Conservation (phyloP, 1,284 basidiomycete genomes). For the Coniophora puteana region DNA sequence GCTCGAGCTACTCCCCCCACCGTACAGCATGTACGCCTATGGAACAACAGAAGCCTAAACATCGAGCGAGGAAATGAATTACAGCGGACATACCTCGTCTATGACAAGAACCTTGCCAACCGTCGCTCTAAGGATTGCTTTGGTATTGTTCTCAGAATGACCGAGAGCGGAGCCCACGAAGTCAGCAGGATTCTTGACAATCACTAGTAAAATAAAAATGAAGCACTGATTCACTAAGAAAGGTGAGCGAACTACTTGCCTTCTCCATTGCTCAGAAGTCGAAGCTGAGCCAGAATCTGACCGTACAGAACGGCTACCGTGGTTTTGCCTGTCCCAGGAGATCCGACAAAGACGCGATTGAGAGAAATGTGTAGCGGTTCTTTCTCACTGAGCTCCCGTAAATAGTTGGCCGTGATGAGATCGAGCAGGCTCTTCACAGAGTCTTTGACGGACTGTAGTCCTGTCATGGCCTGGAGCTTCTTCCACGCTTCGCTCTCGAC, state of each 20-base stretch:
- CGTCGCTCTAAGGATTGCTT: conserved; percentile 47
- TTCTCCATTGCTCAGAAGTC: conserved; percentile 57
- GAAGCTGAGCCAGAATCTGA: conserved; percentile 48
- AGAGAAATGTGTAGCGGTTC: conserved; percentile 44
- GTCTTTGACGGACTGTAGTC: conserved; percentile 47
- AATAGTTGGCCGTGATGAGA: conserved; percentile 43
- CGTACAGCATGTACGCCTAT: conserved; percentile 66
- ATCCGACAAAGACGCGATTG: conserved; percentile 53
- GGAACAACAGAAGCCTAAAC: neutral
- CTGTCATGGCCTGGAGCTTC: conserved; percentile 45
- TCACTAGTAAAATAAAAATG: conserved; percentile 33
- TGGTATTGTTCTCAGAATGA: conserved; percentile 53
- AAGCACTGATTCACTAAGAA: conserved; percentile 1
- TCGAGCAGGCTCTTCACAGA: conserved; percentile 39
- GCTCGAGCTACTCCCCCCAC: conserved; percentile 30
- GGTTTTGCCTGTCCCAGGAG: conserved; percentile 61
- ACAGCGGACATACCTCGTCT: conserved; percentile 42
- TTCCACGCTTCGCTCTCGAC: conserved; percentile 41
- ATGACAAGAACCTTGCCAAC: conserved; percentile 59
- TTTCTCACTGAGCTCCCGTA: conserved; percentile 47
- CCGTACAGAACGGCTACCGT: conserved; percentile 58
- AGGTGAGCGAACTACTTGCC: conserved; percentile 30
- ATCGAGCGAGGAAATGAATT: no score
- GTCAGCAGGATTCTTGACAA: conserved; percentile 57
- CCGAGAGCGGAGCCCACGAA: conserved; percentile 50